Percentiles rank a stretch among this genome's conserved stretches.
Evolutionary conservation across 768 basidiomycete genomes (phyloP).

Genomic region (Naganishia vishniacii): DNA sequence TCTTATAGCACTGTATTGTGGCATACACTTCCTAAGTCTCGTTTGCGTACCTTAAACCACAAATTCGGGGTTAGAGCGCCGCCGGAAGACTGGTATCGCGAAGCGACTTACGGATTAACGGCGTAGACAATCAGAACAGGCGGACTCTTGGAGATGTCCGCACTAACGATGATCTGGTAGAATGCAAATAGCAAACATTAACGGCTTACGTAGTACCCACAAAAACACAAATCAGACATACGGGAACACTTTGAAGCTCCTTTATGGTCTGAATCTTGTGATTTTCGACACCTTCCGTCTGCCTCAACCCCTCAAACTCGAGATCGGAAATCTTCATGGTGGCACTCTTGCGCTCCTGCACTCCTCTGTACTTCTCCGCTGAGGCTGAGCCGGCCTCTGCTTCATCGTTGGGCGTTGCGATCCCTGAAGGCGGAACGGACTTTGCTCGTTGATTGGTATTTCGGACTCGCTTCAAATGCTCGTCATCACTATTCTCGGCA

Average conservation of each 20-base stretch:
- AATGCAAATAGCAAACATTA: too few species aligned
- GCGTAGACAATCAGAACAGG: constrained; percentile 95
- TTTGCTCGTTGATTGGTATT: constrained; percentile 56
- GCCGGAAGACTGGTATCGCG: neutral
- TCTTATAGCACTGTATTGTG: too few species aligned
- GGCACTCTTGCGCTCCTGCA: constrained; percentile 69
- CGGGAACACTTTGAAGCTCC: constrained; percentile 88
- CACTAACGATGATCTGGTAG: constrained; percentile 92
- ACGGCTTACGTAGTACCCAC: too few species aligned
- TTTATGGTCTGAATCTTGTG: constrained; percentile 93
- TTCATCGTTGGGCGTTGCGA: constrained; percentile 72
- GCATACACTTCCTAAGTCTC: too few species aligned
- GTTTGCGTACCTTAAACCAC: too few species aligned
- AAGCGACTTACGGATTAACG: constrained; percentile 61
- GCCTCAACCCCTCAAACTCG: constrained; percentile 59
- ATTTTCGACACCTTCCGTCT: constrained; percentile 52
- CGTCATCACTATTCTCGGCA: constrained; percentile 91
- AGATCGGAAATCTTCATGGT: constrained; percentile 71
- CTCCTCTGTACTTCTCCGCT: constrained; percentile 49
- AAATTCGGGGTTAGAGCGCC: neutral
- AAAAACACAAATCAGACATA: constrained; percentile 50
- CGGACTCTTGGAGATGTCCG: constrained; percentile 89
- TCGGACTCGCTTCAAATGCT: constrained; percentile 84
- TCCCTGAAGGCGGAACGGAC: constrained; percentile 68
- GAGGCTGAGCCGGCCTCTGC: constrained; percentile 84